Conservation (phyloP, 306 rosid genomes). For the Prunus mira region DNA sequence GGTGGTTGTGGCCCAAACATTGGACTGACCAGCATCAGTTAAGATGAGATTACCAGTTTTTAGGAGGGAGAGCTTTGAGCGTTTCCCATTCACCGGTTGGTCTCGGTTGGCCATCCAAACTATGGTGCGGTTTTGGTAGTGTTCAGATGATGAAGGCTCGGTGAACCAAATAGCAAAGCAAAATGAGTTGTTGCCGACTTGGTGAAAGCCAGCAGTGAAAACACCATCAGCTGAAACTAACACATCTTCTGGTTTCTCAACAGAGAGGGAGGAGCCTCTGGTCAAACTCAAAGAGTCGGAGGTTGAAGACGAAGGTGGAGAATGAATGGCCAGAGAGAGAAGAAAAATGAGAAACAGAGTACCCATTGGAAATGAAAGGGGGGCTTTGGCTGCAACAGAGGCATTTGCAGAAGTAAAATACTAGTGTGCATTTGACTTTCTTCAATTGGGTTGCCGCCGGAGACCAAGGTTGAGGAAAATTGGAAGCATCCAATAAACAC, state of each 20-base stretch:
- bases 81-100: conserved; percentile 40
- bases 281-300: conserved; percentile 12
- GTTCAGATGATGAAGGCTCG: background rate
- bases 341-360: conserved; percentile 16
- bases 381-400: background rate
- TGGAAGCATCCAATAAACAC: too few relatives aligned
- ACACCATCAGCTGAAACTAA: conserved; percentile 35
- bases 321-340: conserved; percentile 3
- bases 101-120: conserved; percentile 66
- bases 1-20: conserved; percentile 39
- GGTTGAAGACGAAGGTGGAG: conserved; percentile 10
- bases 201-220: conserved; percentile 54
- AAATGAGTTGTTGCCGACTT: conserved; percentile 45
- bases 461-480: too few relatives aligned
- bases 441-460: too few relatives aligned
- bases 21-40: conserved; percentile 26
- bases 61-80: conserved; percentile 39
- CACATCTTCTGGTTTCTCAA: conserved; percentile 30
- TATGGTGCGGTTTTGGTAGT: conserved; percentile 17
- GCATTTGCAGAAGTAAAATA: background rate
- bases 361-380: conserved; percentile 22
- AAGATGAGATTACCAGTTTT: conserved; percentile 36
- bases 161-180: conserved; percentile 53
- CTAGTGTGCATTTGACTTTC: too few relatives aligned
- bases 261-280: conserved; percentile 35